Conservation (phyloP, 129 eudicot species). For the Flaveria sonorensis region DNA sequence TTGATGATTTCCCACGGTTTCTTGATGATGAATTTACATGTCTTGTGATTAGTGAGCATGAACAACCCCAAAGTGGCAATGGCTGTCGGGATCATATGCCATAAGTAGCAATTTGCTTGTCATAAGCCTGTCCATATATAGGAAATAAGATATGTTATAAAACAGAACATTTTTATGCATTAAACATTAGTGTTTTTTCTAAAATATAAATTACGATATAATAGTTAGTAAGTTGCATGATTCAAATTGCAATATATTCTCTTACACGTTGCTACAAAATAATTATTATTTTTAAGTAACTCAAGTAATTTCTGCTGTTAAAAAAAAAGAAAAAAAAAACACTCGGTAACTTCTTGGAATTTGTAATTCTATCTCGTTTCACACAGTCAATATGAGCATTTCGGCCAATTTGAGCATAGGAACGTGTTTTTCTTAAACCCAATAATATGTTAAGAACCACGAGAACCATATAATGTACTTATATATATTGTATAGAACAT, state of each 20-base stretch:
- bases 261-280: no score
- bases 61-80: conserved; percentile 25
- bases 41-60: conserved; percentile 7
- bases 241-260: not conserved
- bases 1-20: conserved; percentile 14
- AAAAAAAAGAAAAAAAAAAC: no score
- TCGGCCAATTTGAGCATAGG: no score
- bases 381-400: no score
- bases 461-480: no score
- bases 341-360: no score
- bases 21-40: conserved; percentile 27
- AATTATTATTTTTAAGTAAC: no score
- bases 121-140: conserved; percentile 25
- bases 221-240: not conserved
- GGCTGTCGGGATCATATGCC: conserved; percentile 22
- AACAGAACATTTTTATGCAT: conserved; percentile 3
- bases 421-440: no score
- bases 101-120: conserved; percentile 24
- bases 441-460: no score
- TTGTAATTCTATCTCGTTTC: no score
- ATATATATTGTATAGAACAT: no score
- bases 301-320: no score
- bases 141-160: conserved; percentile 4
- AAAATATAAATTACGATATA: not conserved
- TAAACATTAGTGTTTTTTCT: not conserved